These are phyloP conservation scores for Hypsizygus ulmarius DNA, from an alignment of 1,284 basidiomycete species.

Conservation along the genomic window DNA sequence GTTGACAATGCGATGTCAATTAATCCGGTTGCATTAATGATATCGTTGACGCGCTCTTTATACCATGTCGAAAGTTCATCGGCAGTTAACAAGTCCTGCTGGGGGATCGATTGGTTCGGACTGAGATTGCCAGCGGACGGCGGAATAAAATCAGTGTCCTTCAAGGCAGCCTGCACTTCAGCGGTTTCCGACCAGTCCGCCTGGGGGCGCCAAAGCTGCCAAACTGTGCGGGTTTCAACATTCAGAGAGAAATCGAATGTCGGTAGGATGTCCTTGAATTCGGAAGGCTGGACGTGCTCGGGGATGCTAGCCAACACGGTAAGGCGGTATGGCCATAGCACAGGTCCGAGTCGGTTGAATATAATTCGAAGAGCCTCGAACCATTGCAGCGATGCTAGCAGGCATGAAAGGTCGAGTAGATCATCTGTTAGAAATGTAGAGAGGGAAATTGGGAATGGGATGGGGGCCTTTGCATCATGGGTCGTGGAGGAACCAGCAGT, in stretches of 20 bases:
- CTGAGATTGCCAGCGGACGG: conserved; percentile 5
- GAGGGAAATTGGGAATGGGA: conserved; percentile 50
- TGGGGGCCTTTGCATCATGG: conserved; percentile 18
- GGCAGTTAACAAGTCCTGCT: conserved; percentile 28
- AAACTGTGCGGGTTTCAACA: conserved; percentile 37
- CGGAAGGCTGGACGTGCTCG: conserved; percentile 62
- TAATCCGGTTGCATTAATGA: conserved; percentile 70
- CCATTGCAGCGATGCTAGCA: conserved; percentile 62
- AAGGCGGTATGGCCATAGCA: conserved; percentile 71
- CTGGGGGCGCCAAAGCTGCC: conserved; percentile 45
- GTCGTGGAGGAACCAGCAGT: conserved; percentile 27
- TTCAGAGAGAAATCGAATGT: conserved; percentile 46
- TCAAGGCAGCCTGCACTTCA: conserved; percentile 41
- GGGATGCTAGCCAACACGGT: conserved; percentile 73
- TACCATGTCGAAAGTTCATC: conserved; percentile 74
- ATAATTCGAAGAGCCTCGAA: conserved; percentile 60
- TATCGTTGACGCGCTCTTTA: conserved; percentile 53
- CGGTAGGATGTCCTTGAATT: conserved; percentile 66
- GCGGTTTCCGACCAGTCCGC: conserved; percentile 56
- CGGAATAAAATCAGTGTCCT: conserved; percentile 2
- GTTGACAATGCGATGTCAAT: conserved; percentile 76
- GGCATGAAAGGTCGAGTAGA: conserved; percentile 57
- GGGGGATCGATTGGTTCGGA: conserved; percentile 1
- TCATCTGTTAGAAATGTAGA: conserved; percentile 62
- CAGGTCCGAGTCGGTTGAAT: conserved; percentile 50